A percentile compares a stretch with the other conserved stretches of the same genome.
Evolutionary conservation across 805 yeast species (phyloP).

Genomic region (Teunomyces atbi): DNA sequence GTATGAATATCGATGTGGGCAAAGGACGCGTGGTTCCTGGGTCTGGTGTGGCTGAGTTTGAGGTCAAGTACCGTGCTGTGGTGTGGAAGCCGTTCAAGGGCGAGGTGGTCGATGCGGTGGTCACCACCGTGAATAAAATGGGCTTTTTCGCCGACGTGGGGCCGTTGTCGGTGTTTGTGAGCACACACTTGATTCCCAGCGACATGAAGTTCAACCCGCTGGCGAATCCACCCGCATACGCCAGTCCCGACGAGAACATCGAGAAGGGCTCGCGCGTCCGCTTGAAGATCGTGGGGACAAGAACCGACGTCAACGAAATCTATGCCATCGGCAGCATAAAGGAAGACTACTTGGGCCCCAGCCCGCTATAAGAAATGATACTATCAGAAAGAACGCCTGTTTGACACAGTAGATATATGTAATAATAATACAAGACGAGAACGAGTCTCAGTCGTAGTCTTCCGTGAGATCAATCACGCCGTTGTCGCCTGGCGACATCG

Average conservation of each 20-base stretch:
- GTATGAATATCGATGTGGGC: constrained; percentile 92
- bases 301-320: constrained; percentile 96
- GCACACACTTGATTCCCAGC: constrained; percentile 90
- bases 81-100: constrained; percentile 99
- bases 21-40: constrained; percentile 89
- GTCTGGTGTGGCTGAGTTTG: constrained; percentile 93
- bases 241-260: constrained; percentile 89
- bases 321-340: constrained; percentile 97
- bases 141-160: constrained; percentile 99
- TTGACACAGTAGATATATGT: constrained; percentile 4
- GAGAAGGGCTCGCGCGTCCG: constrained; percentile 93
- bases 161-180: constrained; percentile 90
- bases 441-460: neutral
- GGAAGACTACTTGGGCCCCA: constrained; percentile 94
- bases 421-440: constrained; percentile 1
- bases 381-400: no score
- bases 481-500: neutral
- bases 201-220: constrained; percentile 93
- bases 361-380: constrained; percentile 39
- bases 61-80: constrained; percentile 92
- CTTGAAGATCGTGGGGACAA: constrained; percentile 93
- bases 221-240: constrained; percentile 98
- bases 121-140: constrained; percentile 88
- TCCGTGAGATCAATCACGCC: constrained; percentile 16
- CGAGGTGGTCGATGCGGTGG: constrained; percentile 96